Conservation (phyloP, 2,329 filamentous ascomycete species). For the Claviceps pusilla region DNA sequence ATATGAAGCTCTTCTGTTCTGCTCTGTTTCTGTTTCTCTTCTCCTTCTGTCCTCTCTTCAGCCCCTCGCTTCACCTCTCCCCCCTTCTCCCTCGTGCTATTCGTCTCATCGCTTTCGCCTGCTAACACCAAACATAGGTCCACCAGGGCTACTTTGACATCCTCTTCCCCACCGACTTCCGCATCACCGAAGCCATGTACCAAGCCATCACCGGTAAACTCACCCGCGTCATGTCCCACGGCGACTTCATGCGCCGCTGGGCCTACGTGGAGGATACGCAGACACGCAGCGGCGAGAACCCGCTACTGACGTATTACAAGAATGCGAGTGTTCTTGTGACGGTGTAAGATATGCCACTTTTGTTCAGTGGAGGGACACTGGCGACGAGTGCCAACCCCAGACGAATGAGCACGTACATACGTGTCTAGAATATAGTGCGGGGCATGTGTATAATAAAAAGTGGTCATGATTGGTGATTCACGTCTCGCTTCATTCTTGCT, state of each 20-base stretch:
- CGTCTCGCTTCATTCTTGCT: too few relatives aligned
- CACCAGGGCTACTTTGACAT: conserved; percentile 99
- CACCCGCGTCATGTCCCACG: conserved; percentile 70
- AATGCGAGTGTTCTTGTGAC: conserved; percentile 90
- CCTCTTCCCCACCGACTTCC: conserved; percentile 92
- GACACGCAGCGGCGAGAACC: conserved; percentile 85
- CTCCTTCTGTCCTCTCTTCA: too few relatives aligned
- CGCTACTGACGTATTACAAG: conserved; percentile 80
- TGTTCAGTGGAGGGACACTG: too few relatives aligned
- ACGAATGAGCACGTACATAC: too few relatives aligned
- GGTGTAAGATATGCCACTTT: conserved; percentile 34
- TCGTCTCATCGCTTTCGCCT: background rate
- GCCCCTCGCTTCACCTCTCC: background rate
- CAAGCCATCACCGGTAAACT: conserved; percentile 84
- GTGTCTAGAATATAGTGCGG: too few relatives aligned
- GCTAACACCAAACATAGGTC: conserved; percentile 37
- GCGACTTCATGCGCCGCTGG: conserved; percentile 82
- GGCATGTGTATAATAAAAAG: too few relatives aligned
- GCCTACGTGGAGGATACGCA: conserved; percentile 80
- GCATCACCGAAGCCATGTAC: conserved; percentile 81
- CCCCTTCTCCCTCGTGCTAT: background rate
- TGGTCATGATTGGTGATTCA: too few relatives aligned
- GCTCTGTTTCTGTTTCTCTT: too few relatives aligned
- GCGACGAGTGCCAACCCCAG: too few relatives aligned
- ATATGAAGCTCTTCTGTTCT: conserved; percentile 4